A percentile compares a stretch with the other conserved stretches of the same genome.
Conservation (phyloP, 2,329 filamentous ascomycete genomes). For the Fusarium sacchari region DNA sequence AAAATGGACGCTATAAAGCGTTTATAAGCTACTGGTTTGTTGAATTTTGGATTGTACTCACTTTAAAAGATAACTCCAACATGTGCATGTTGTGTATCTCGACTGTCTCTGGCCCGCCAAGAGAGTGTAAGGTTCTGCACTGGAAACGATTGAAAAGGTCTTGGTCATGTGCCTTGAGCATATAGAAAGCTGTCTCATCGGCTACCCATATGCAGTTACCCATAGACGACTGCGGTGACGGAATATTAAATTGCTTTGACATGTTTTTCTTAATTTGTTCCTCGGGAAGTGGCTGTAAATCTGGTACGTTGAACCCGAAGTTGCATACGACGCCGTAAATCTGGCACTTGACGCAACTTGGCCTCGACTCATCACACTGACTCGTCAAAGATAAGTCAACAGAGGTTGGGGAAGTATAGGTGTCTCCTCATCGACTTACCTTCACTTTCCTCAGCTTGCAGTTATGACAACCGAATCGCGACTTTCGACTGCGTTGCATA, state of each 20-base stretch:
- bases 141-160: background rate
- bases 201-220: background rate
- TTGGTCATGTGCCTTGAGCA: background rate
- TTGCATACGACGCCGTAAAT: background rate
- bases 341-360: background rate
- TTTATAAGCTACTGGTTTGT: rapidly evolving
- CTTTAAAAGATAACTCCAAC: background rate
- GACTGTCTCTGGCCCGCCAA: background rate
- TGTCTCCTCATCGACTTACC: rapidly evolving
- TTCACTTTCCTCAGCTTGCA: background rate
- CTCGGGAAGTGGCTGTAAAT: background rate
- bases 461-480: background rate
- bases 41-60: rapidly evolving
- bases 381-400: background rate
- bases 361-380: background rate
- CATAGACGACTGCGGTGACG: background rate
- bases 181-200: background rate
- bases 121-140: background rate
- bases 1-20: background rate
- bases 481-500: background rate
- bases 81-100: background rate
- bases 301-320: background rate
- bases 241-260: rapidly evolving
- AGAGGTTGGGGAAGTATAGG: rapidly evolving
- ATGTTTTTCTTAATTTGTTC: background rate